Base-by-base conservation (phyloP, 108 stramenopile species). In the Nitzschia putrida region DNA sequence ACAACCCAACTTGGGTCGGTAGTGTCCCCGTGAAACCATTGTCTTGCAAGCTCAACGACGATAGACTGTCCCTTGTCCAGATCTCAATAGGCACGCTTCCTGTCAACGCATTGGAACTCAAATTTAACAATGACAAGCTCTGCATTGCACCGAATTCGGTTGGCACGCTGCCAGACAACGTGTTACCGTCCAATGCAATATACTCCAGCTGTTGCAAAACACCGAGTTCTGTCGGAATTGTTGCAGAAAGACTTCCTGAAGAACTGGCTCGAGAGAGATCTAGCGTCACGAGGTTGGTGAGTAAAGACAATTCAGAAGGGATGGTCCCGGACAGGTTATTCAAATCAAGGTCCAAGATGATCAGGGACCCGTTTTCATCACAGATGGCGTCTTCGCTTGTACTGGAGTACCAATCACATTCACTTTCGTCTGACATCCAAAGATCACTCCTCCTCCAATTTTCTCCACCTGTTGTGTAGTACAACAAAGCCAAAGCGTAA, bases 161-260 rank as follows among this genome's bases (percentile, higher is more conserved):
- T 37, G 84, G 80, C 18, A 88, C 59, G 3, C 55, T 69, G n/a
- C 83, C 87, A n/a, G 37, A 25, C 20, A 83, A 61, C n/a, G 64
- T 11, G 58, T 77, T 78, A 20, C 53, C 44, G 13, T 43, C 25
- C 7, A 72, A 23, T 61, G 59, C 71, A 57, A 84, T 57, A 38
- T 61, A 71, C 43, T 69, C 73, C 40, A 84, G 49, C 16, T 70
- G 66, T 7, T 34, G 0, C 56, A 80, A 53, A 54, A 68, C 50
- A 0, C 80, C 80, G 23, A 85, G 61, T 16, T 79, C 69, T 12
- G 73, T 44, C 6, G 83, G 83, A 12, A 84, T 78, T 0, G 61
- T 67, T 0, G 80, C 77, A 10, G 45, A 40, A 8, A 71, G 26
- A 14, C 47, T 37, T n/a, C 21, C 54, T 21, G 47, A 9, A 0